Evolutionary conservation across 1,139 yeast species (phyloP).

Genomic region (Candida dubliniensis): DNA sequence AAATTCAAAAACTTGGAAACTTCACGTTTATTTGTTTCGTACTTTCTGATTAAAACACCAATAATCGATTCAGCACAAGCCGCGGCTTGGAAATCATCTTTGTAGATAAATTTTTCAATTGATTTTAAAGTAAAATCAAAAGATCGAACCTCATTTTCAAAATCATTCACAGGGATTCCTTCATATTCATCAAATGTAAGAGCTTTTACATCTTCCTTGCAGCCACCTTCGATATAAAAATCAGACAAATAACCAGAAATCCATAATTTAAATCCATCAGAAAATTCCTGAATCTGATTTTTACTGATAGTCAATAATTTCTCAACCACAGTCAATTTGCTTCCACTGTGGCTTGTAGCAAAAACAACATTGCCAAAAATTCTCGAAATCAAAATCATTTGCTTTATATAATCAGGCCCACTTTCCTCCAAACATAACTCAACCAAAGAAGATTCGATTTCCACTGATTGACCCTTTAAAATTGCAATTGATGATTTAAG

Average conservation of each 20-base stretch:
- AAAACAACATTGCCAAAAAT: slow-evolving; percentile 16
- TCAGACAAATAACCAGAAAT: slow-evolving; percentile 43
- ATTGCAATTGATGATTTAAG: slow-evolving; percentile 15
- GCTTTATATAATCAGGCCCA: background rate
- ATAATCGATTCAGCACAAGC: slow-evolving; percentile 38
- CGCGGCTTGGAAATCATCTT: slow-evolving; percentile 16
- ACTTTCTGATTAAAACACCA: slow-evolving; percentile 36
- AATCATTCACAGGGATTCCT: slow-evolving; percentile 13
- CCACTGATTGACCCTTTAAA: slow-evolving; percentile 9
- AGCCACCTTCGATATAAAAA: slow-evolving; percentile 28
- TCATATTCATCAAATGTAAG: slow-evolving; percentile 12
- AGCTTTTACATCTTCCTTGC: slow-evolving; percentile 4
- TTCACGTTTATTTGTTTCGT: slow-evolving; percentile 15
- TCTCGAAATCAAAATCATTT: slow-evolving; percentile 20
- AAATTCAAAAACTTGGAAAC: slow-evolving; percentile 20
- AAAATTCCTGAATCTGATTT: slow-evolving; percentile 8
- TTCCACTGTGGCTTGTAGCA: slow-evolving; percentile 11
- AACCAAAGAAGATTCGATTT: slow-evolving; percentile 14
- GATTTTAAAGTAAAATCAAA: slow-evolving; percentile 18
- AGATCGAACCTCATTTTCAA: slow-evolving; percentile 9
- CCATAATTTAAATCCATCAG: slow-evolving; percentile 36
- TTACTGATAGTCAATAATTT: slow-evolving; percentile 17
- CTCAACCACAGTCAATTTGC: slow-evolving; percentile 20
- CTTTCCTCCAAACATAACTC: slow-evolving; percentile 22
- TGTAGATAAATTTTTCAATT: slow-evolving; percentile 13